Base-by-base conservation (phyloP, 1,139 yeast species). In the Casaregolazyma suthepensis region DNA sequence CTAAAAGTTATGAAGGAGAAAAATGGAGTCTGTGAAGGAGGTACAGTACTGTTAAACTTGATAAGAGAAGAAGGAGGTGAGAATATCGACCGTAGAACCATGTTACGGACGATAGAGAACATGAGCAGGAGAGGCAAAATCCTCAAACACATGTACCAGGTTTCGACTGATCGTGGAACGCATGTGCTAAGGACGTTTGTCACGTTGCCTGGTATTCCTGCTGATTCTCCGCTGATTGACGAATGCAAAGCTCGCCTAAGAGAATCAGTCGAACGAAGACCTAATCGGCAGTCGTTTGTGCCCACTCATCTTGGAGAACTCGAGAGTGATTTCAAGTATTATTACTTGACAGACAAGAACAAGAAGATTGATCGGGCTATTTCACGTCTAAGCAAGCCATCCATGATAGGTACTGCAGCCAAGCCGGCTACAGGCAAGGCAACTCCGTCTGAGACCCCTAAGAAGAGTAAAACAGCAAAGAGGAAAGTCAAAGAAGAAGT, bases 21-120 rank as follows among this genome's bases (percentile, higher is more conserved):
- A 47, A 61, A 63, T 48, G 76, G 76, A 6, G 67, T 69, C 2
- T 56, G 66, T 37, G 69, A 65, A 31, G 66, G 68, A 3, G 71
- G 69, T 1, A 45, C 52, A 2, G 52, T 54, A 13, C 59, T 72
- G 10, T 52, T 59, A 5, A 50, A 54, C 12, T 7, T 50, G 70
- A 5, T 61, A 65, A 45, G 63, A 59, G 9, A 62, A 58, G 51
- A 54, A 3, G 54, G 59, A 18, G 66, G 66, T 0, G 66, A 66
- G 38, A 55, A 52, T 3, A 61, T 71, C 46, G 76, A 73, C 50
- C 61, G 66, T 20, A 68, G 64, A 52, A 73, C 76, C 0, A 60
- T 66, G 38, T 52, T 50, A 7, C 62, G 64, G 10, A 68, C 63
- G 45, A 53, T 68, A 4, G 48, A 57, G 2, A 56, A 62, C 1